Percentiles rank a stretch among this genome's conserved stretches.
These are phyloP conservation scores for Ettlia oleoabundans DNA, from an alignment of 139 green algal species.

Conservation along the genomic window DNA sequence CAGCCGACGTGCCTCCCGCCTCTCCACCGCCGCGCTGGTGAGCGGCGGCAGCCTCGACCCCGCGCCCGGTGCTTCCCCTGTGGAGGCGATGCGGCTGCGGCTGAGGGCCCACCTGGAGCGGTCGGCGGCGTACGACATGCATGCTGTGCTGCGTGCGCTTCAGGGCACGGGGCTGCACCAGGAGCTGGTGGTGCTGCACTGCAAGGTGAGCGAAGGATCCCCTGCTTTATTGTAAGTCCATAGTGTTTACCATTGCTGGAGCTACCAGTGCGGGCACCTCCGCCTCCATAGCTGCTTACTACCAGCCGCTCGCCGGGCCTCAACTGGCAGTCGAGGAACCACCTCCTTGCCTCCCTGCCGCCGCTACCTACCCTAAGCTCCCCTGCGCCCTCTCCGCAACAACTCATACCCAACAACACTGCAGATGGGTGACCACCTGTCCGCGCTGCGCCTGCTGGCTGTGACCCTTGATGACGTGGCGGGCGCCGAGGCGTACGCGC, in stretches of 20 bases:
- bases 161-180: conserved; percentile 43
- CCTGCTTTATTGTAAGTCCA: background rate
- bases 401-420: background rate
- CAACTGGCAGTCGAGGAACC: no score
- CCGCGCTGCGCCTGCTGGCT: conserved; percentile 71
- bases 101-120: conserved; percentile 63
- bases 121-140: conserved; percentile 58
- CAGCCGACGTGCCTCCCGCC: background rate
- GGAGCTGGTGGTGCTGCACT: conserved; percentile 71
- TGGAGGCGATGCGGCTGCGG: conserved; percentile 50
- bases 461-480: conserved; percentile 64
- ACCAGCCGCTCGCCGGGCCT: no score
- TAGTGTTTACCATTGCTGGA: background rate
- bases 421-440: conserved; percentile 63
- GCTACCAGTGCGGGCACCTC: no score
- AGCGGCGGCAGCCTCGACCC: conserved; percentile 23
- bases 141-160: conserved; percentile 35
- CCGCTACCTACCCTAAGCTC: no score
- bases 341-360: background rate
- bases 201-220: conserved; percentile 51
- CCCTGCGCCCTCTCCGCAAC: background rate
- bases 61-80: background rate
- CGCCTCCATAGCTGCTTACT: no score
- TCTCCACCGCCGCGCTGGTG: conserved; percentile 30
- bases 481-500: conserved; percentile 72